These are phyloP conservation scores for Lentinula sp. DNA, from an alignment of 768 basidiomycete genomes.

Conservation along the genomic window DNA sequence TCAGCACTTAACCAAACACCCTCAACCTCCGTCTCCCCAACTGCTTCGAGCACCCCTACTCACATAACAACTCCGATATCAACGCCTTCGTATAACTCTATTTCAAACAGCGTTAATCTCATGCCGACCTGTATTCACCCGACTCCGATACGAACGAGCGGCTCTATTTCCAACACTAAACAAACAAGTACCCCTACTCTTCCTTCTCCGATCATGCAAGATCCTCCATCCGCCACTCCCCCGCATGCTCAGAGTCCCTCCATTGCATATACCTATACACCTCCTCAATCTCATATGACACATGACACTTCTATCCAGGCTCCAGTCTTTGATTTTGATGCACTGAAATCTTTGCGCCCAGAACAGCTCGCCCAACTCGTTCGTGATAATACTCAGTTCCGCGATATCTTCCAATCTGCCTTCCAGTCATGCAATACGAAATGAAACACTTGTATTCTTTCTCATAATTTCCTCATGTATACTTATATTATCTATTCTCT, in stretches of 20 bases:
- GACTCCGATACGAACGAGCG: neutral
- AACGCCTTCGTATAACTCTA: neutral
- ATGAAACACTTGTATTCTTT: neutral
- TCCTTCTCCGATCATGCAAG: neutral
- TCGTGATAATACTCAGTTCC: neutral
- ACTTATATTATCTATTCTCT: neutral
- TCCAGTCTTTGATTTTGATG: constrained; percentile 1
- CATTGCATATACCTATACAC: neutral
- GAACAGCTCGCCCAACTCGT: neutral
- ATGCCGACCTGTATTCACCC: neutral
- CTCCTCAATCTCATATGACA: neutral
- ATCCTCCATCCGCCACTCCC: neutral
- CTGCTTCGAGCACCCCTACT: neutral
- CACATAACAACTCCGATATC: neutral
- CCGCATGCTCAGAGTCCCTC: neutral
- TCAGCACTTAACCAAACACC: neutral
- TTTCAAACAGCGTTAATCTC: neutral
- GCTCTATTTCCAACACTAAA: neutral
- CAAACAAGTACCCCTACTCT: neutral
- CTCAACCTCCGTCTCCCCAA: neutral
- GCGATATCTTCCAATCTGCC: neutral
- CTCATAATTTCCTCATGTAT: neutral
- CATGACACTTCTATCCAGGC: neutral
- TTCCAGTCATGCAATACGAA: neutral
- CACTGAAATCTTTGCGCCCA: neutral